Evolutionary conservation across 495 filamentous ascomycete genomes (phyloP), one percentile per base, ranked within the genome.

Genomic region (Penicillium bialowiezense): DNA sequence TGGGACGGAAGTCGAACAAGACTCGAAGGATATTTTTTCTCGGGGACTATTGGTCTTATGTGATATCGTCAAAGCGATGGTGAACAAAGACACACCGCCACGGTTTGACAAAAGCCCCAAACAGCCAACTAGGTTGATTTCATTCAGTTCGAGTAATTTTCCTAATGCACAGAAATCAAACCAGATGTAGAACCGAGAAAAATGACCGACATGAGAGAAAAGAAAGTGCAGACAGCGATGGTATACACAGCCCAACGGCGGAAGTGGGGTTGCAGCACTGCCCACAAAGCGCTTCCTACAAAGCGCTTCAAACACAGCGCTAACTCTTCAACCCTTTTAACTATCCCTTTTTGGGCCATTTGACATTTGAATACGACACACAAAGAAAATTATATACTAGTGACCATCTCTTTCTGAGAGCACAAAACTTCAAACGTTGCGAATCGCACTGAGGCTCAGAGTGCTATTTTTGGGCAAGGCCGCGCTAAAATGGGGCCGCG

Each of bases 191-290:
- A 13, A 17, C 8, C 24, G 19, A 12, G 13, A 29, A 26, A 44
- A 9, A 26, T 4, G 31, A 26, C 20, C 3, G 12, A 18, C 6
- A 23, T 34, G 13, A 12, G 17, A 23, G 18, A 39, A 12, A 13
- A 39, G 20, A 31, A 32, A 13, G 10, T 15, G 38, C 12, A 26
- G 12, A 15, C 10, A 23, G 20, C 15, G n/a, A 26, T 18, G 19
- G 10, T 36, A 18, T 29, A 43, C 2, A 32, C 34, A 40, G 18
- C 34, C 35, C 12, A 29, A 21, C 18, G 37, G 35, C 35, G 24
- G 14, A 7, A 8, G 45, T 32, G 45, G 45, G 41, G 45, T n/a
- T 15, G 24, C 18, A 48, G 45, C 45, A 48, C 45, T 39, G 45
- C 45, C 45, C 20, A 12, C 18, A 15, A 32, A n/a, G n/a, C n/a